Evolutionary conservation across 768 basidiomycete species (phyloP), one percentile per base, ranked within the genome.

Genomic region (Suillus ampliporus): DNA sequence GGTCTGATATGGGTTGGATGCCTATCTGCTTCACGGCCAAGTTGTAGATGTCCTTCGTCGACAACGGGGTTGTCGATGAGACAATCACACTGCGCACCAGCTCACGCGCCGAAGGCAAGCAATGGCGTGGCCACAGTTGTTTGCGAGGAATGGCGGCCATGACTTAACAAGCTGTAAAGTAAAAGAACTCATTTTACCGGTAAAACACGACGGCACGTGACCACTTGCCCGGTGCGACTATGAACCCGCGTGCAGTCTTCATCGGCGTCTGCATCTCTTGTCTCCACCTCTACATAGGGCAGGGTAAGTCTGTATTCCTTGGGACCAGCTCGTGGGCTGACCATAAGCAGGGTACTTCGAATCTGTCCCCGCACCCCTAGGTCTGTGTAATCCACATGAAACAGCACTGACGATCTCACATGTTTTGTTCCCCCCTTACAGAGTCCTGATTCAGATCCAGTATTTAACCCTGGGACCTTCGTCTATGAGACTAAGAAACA

Each of bases 321-420:
- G 6, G 17, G 10, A 23, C 37, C 15, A 26, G 23, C 9, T 62
- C 5, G 10, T 26, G 7, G 23, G 14, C 26, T 38, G 47, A 63
- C 6, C 23, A 15, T 57, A 5, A 3, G 26, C 46, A 76, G 74
- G 76, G 53, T 58, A 28, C 14, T 61, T 67, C 60, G 47, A 61
- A 23, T 77, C 79, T 4, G 73, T 76, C 17, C 69, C 76, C 6
- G 77, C 76, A 2, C 79, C 80, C 40, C 66, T 77, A 68, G 78
- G 79, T 75, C n/a, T 17, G 40, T 38, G 57, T 35, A 6, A 58
- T 52, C 13, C 14, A 23, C 21, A 31, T 57, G 15, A 52, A 43
- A 48, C 37, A 34, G 13, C 11, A 19, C 34, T 31, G 8, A 26
- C 10, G 13, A 19, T 19, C 44, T 37, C 11, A 15, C 10, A 1